phyloP scores from a whole-genome alignment of 768 basidiomycete genomes.

The Mycena venus region DNA sequence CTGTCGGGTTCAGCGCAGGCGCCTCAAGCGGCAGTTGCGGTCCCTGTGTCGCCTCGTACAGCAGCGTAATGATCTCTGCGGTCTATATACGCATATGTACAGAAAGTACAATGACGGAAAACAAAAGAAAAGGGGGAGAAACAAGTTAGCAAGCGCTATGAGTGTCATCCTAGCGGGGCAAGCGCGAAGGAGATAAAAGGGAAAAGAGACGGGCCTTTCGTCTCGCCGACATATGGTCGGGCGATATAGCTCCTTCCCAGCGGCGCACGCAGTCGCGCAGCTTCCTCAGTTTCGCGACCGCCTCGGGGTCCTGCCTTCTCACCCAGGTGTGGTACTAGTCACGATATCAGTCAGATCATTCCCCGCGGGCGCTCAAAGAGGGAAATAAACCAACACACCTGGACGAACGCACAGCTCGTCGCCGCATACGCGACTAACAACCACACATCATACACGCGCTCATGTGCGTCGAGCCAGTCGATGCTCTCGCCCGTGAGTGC shows the following conservation, averaged over 20 bases:
- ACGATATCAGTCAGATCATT: neutral
- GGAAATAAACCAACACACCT: constrained; percentile 66
- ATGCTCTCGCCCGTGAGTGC: constrained; percentile 83
- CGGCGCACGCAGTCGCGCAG: constrained; percentile 87
- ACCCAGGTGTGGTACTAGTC: constrained; percentile 94
- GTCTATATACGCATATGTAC: constrained; percentile 67
- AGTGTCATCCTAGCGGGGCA: neutral
- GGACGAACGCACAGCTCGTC: constrained; percentile 90
- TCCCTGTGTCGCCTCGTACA: constrained; percentile 96
- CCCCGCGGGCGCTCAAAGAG: constrained; percentile 13
- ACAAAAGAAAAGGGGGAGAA: neutral
- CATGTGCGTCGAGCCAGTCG: constrained; percentile 90
- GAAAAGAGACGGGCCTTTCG: constrained; percentile 75
- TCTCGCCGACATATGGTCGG: constrained; percentile 95
- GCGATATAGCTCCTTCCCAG: constrained; percentile 90
- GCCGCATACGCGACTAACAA: constrained; percentile 88
- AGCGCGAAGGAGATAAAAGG: neutral
- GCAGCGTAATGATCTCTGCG: constrained; percentile 90
- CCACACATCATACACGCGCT: constrained; percentile 88
- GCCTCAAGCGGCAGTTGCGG: constrained; percentile 64
- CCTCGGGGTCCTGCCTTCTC: constrained; percentile 81
- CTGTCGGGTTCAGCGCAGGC: constrained; percentile 82
- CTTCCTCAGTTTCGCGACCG: constrained; percentile 80
- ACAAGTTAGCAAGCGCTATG: constrained; percentile 21
- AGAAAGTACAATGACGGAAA: neutral